These are phyloP conservation scores for Typha latifolia DNA, from an alignment of 176 grass and related monocot species.

Conservation along the genomic window DNA sequence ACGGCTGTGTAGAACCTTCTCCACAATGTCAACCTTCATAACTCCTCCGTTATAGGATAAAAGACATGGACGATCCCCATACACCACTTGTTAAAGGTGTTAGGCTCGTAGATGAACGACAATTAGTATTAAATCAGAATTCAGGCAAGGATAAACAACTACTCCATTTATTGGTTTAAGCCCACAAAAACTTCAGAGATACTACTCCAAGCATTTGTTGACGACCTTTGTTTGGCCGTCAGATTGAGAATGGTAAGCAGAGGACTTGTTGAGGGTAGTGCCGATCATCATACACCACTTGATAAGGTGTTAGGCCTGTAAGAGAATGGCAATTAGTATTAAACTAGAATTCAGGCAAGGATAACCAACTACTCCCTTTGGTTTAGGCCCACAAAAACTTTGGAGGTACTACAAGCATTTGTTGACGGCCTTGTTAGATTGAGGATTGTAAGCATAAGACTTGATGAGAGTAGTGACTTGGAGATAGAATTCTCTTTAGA, in stretches of 20 bases:
- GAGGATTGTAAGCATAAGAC: neutral
- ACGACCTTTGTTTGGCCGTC: slow-evolving; percentile 2
- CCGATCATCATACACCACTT: neutral
- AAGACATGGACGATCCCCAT: neutral
- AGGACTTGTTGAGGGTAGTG: too few species aligned
- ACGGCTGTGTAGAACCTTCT: neutral
- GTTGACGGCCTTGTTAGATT: neutral
- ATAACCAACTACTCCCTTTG: neutral
- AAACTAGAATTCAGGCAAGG: neutral
- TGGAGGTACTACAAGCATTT: slow-evolving; percentile 1
- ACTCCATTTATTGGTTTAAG: neutral
- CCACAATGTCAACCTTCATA: neutral
- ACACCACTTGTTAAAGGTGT: neutral
- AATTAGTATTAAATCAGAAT: slow-evolving; percentile 5
- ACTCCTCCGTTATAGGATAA: neutral
- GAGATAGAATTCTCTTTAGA: neutral
- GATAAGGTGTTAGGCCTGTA: neutral
- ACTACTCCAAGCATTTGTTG: slow-evolving; percentile 5
- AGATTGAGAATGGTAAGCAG: slow-evolving; percentile 3
- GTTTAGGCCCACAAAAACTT: neutral
- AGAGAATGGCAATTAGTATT: neutral
- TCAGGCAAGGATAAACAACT: neutral
- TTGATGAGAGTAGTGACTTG: too few species aligned
- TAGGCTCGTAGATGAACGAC: neutral
- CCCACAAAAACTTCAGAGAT: neutral